A percentile compares a stretch with the other conserved stretches of the same genome.
phyloP scores from a whole-genome alignment of 2,329 filamentous ascomycete genomes.

The Kalaharituber pfeilii region DNA sequence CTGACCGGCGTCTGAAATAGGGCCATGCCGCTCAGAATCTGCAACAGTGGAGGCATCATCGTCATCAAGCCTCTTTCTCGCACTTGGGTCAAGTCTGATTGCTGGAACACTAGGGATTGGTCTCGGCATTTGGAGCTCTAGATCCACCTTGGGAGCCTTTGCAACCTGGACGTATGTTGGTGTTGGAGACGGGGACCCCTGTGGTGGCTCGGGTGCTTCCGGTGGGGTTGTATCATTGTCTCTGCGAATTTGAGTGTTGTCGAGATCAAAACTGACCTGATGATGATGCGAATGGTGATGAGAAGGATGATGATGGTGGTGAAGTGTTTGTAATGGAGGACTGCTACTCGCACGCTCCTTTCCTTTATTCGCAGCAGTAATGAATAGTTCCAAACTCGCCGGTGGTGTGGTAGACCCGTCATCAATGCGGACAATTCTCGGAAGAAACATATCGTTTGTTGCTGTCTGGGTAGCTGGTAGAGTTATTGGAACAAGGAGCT shows the following conservation, averaged over 20 bases:
- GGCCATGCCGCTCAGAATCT: slow-evolving; percentile 18
- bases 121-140: slow-evolving; percentile 24
- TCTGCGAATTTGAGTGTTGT: not conserved
- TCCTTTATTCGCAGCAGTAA: not conserved
- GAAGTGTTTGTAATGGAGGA: slow-evolving; percentile 3
- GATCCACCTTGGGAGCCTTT: slow-evolving; percentile 23
- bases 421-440: slow-evolving; percentile 13
- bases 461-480: too few species aligned
- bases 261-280: slow-evolving; percentile 6
- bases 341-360: not conserved
- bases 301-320: slow-evolving; percentile 7
- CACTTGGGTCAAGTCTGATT: slow-evolving; percentile 23
- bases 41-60: slow-evolving; percentile 22
- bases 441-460: too few species aligned
- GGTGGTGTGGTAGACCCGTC: slow-evolving; percentile 1
- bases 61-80: slow-evolving; percentile 19
- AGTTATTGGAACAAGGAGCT: too few species aligned
- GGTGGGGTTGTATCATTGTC: not conserved
- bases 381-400: not conserved
- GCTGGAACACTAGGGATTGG: slow-evolving; percentile 23
- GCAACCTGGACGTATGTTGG: slow-evolving; percentile 23
- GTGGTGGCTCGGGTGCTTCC: slow-evolving; percentile 1
- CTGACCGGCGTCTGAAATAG: slow-evolving; percentile 16
- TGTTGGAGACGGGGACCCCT: slow-evolving; percentile 21
- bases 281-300: too few species aligned